A percentile compares a stretch with the other conserved stretches of the same genome.
These are phyloP conservation scores for Xylaria sp. DNA, from an alignment of 2,329 filamentous ascomycete genomes.

Conservation along the genomic window DNA sequence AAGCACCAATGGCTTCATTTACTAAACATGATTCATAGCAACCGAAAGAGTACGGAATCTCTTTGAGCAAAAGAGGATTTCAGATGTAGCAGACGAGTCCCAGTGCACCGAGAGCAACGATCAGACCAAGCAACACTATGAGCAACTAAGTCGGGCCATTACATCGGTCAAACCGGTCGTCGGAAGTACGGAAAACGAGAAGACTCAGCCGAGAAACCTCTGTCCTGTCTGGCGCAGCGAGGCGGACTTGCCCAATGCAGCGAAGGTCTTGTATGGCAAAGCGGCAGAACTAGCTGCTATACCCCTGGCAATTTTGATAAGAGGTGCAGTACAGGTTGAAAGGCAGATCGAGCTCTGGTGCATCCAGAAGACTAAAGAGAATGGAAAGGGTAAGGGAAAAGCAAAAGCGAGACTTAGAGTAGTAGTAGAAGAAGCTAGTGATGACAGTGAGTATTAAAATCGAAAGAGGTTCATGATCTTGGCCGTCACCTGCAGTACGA, in stretches of 20 bases:
- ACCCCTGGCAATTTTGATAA: constrained; percentile 50
- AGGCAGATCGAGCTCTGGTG: constrained; percentile 51
- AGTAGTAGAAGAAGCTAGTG: constrained; percentile 16
- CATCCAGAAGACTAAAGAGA: constrained; percentile 42
- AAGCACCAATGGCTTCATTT: not conserved
- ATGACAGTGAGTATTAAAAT: constrained; percentile 17
- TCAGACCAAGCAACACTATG: constrained; percentile 39
- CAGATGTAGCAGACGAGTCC: constrained; percentile 12
- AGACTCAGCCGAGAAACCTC: constrained; percentile 45
- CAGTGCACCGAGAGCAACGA: constrained; percentile 11
- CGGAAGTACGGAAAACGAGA: constrained; percentile 34
- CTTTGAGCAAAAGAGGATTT: constrained; percentile 40
- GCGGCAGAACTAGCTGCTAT: constrained; percentile 54
- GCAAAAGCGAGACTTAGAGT: constrained; percentile 41
- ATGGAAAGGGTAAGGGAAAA: constrained; percentile 38
- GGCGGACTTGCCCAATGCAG: constrained; percentile 56
- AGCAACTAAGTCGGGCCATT: constrained; percentile 37
- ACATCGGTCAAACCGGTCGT: constrained; percentile 31
- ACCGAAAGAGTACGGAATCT: constrained; percentile 42
- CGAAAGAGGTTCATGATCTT: too few relatives aligned
- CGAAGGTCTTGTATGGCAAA: constrained; percentile 55
- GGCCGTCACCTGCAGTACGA: too few relatives aligned
- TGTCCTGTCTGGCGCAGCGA: constrained; percentile 50
- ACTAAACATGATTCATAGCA: constrained; percentile 33
- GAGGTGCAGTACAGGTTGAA: constrained; percentile 53